These are phyloP conservation scores for Rhododendron vialii DNA, from an alignment of 148 eudicot species.

Conservation along the genomic window DNA sequence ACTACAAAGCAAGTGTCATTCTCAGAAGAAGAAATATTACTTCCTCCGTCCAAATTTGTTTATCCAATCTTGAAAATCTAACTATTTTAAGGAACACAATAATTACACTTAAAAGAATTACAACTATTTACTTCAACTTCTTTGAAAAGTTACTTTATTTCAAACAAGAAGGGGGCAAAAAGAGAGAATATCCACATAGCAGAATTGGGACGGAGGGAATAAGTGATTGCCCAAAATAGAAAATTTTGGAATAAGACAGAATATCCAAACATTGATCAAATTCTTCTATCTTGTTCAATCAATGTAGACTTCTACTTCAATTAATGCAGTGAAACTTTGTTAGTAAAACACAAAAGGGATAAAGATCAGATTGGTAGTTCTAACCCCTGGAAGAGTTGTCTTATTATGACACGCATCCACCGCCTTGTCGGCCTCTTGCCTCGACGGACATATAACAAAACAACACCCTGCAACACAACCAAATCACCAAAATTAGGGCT, in stretches of 20 bases:
- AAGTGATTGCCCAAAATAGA: background rate
- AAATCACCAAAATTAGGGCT: slow-evolving; percentile 19
- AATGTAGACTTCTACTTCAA: background rate
- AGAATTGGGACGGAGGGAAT: background rate
- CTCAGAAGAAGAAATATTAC: background rate
- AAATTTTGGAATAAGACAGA: background rate
- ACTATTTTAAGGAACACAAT: background rate
- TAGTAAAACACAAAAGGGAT: background rate
- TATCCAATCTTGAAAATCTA: background rate
- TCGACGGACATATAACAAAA: slow-evolving; percentile 76
- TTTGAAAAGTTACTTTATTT: background rate
- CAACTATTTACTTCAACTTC: background rate
- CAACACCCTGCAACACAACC: slow-evolving; percentile 57
- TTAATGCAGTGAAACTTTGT: background rate
- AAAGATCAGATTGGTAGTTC: slow-evolving; percentile 22
- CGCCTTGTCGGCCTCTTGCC: slow-evolving; percentile 84
- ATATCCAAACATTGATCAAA: background rate
- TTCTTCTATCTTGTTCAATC: background rate
- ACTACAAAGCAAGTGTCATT: background rate
- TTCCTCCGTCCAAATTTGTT: background rate
- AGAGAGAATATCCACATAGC: background rate
- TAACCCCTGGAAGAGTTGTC: slow-evolving; percentile 83
- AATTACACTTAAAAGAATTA: background rate
- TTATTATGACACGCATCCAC: slow-evolving; percentile 71
- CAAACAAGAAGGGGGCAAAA: background rate